A percentile compares a stretch with the other conserved stretches of the same genome.
These are phyloP conservation scores for Aspergillus olivimuriae DNA, from an alignment of 495 filamentous ascomycete species.

Conservation along the genomic window DNA sequence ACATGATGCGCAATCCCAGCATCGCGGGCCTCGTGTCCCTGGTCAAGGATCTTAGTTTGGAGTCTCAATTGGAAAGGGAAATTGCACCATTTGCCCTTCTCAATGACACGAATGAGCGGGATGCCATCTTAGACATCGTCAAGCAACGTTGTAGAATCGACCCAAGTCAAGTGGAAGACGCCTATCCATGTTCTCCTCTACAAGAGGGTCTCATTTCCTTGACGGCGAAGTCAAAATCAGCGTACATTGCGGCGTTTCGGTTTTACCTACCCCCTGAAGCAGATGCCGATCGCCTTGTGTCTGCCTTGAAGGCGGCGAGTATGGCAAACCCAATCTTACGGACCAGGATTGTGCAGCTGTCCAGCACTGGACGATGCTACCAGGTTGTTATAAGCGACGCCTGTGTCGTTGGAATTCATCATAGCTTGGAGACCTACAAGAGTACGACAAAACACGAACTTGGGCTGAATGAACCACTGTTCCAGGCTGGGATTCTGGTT, in stretches of 20 bases:
- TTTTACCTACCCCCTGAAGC: not conserved
- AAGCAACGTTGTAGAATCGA: not conserved
- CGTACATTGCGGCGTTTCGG: slow-evolving; percentile 38
- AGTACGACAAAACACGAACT: too few species aligned
- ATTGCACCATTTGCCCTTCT: not conserved
- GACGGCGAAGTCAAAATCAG: slow-evolving; percentile 36
- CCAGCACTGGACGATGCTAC: slow-evolving; percentile 22
- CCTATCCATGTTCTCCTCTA: slow-evolving; percentile 54
- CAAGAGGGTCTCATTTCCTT: slow-evolving; percentile 50
- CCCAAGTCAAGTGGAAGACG: slow-evolving; percentile 35
- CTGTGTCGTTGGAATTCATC: not conserved
- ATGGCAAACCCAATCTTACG: slow-evolving; percentile 38
- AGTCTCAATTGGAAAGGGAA: not conserved
- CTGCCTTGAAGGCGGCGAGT: slow-evolving; percentile 29
- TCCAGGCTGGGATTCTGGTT: not conserved
- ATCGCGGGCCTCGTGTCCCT: not conserved
- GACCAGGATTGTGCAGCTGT: slow-evolving; percentile 40
- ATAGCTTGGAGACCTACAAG: not conserved
- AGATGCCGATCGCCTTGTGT: slow-evolving; percentile 18
- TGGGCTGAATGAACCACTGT: not conserved
- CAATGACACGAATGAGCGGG: not conserved
- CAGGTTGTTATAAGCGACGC: slow-evolving; percentile 40
- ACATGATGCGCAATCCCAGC: not conserved
- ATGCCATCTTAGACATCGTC: not conserved
- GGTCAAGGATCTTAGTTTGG: not conserved